Conservation (phyloP, 2,329 filamentous ascomycete genomes). For the Nothophaeocryptopus gaeumannii region DNA sequence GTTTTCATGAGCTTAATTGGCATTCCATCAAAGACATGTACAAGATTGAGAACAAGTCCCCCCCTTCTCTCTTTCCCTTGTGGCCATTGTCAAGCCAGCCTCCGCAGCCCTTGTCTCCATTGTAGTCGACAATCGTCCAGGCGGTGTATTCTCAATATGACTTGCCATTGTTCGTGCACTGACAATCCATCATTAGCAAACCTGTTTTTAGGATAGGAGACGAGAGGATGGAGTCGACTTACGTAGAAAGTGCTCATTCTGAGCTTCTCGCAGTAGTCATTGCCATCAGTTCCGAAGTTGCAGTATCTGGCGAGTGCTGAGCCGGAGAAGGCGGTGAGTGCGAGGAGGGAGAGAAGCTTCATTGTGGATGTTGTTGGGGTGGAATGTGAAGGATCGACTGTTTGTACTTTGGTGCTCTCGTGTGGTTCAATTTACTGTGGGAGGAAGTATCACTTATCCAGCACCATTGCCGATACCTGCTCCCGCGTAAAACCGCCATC, state of each 20-base stretch:
- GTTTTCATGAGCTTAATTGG: too few relatives aligned
- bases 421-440: too few relatives aligned
- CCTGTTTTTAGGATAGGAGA: not conserved
- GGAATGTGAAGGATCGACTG: too few relatives aligned
- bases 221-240: not conserved
- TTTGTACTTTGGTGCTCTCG: too few relatives aligned
- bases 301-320: not conserved
- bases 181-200: too few relatives aligned
- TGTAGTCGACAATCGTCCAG: not conserved
- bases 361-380: not conserved
- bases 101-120: not conserved
- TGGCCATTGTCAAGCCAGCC: not conserved
- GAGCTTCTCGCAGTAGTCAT: not conserved
- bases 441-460: too few relatives aligned
- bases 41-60: too few relatives aligned
- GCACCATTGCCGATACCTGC: too few relatives aligned
- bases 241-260: conserved; percentile 2
- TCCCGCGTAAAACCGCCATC: too few relatives aligned
- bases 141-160: not conserved
- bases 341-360: not conserved
- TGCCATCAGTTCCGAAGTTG: not conserved
- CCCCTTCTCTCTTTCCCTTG: not conserved
- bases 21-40: too few relatives aligned
- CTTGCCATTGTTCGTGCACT: not conserved
- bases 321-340: not conserved